Base-by-base conservation (phyloP, 345 rosid genomes). In the Citrus trifoliata region DNA sequence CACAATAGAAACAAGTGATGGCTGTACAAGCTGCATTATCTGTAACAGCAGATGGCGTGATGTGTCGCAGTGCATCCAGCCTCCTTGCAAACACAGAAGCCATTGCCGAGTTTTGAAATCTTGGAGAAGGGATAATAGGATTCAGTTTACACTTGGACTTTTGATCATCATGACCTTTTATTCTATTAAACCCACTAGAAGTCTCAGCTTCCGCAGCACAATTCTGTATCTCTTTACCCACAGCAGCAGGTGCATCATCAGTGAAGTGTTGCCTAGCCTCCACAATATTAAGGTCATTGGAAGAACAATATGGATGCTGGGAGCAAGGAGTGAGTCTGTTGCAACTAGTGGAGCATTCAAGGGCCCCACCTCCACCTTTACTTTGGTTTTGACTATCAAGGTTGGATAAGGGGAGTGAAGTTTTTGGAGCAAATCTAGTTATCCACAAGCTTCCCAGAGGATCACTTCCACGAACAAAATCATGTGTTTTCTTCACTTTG, bases 1-100 rank as follows among this genome's bases (percentile, higher is more conserved):
- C 98, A 59, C 99, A 93, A 84, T 88, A 95, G 81, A 91, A 86
- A 84, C 99, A 93, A 63, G 82, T 78, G 48, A 33, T n/a, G 33
- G 71, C 60, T 67, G 74, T 81, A 53, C 75, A 55, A 83, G 83
- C 88, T 79, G 80, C 62, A 51, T 58, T 72, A 73, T 82, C 88
- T 10, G 79, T 73, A 67, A 67, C 73, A 79, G 83, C 62, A 40
- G 90, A 82, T 13, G 86, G 79, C 62, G 83, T 25, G 27, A 89
- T 87, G 81, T 83, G 86, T 79, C 87, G 93, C 35, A 92, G 85
- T 67, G 94, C 94, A 80, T 90, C 97, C 86, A 96, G 78, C 84
- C 91, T 91, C 85, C 85, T 89, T 3, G 92, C 93, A 78, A 90
- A 89, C 56, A 79, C 82, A 79, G 95, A 89, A 75, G 92, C 88